These are phyloP conservation scores for Alternaria rosae DNA, from an alignment of 2,329 filamentous ascomycete genomes.

Conservation along the genomic window DNA sequence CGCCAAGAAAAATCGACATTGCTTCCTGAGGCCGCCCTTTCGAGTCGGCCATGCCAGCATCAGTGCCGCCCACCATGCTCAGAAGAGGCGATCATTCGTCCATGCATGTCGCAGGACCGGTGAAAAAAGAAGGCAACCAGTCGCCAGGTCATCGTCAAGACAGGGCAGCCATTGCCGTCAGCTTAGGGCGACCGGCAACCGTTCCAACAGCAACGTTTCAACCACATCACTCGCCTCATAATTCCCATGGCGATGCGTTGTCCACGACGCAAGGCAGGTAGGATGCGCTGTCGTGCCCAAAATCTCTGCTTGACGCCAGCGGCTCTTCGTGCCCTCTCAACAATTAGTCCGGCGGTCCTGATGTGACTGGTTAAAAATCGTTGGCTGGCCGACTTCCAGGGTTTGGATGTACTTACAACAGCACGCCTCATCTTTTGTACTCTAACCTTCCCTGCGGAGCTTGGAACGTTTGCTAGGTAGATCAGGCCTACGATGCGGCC, in stretches of 20 bases:
- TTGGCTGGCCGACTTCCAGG: background rate
- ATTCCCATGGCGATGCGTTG: background rate
- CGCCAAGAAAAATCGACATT: background rate
- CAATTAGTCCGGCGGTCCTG: background rate
- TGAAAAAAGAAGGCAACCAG: background rate
- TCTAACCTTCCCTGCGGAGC: background rate
- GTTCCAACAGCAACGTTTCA: background rate
- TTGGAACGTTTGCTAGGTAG: background rate
- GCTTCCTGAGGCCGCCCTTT: background rate
- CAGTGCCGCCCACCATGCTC: background rate
- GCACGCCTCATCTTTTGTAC: background rate
- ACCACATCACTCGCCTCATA: background rate
- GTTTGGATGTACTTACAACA: background rate
- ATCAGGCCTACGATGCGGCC: background rate
- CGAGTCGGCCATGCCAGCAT: background rate
- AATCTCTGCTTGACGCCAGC: background rate
- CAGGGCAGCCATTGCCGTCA: background rate
- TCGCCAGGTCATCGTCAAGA: background rate
- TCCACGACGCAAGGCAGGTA: background rate
- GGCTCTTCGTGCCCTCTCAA: background rate
- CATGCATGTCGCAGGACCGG: background rate
- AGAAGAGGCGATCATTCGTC: background rate
- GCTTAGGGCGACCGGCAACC: background rate
- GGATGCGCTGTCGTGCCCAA: background rate
- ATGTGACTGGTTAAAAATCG: background rate